Percentiles rank a stretch among this genome's conserved stretches.
These are phyloP conservation scores for Neoboletus subvelutipes DNA, from an alignment of 768 basidiomycete species.

Conservation along the genomic window DNA sequence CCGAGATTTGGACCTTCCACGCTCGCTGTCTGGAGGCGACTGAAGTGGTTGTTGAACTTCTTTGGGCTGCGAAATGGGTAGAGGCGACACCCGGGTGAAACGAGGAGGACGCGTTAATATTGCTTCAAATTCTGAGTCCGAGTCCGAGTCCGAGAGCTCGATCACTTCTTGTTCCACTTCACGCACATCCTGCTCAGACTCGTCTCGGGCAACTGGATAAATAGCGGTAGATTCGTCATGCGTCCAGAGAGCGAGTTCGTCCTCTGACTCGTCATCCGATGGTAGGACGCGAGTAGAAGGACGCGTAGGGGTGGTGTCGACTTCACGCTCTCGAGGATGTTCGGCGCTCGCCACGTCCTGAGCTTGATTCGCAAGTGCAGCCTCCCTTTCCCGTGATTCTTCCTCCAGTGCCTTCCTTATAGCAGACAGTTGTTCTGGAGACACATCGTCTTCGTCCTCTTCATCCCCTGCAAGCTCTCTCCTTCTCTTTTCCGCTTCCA, in stretches of 20 bases:
- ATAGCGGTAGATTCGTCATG: constrained; percentile 43
- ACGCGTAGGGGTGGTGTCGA: constrained; percentile 20
- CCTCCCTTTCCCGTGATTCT: constrained; percentile 8
- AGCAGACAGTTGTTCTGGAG: constrained; percentile 16
- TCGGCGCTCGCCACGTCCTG: constrained; percentile 7
- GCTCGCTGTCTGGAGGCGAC: constrained; percentile 15
- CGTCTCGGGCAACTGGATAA: constrained; percentile 25
- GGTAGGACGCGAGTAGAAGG: constrained; percentile 3
- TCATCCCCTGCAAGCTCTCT: constrained; percentile 40
- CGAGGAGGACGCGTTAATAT: constrained; percentile 27
- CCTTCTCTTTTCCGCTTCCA: constrained; percentile 59
- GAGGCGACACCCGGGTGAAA: constrained; percentile 7
- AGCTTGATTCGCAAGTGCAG: constrained; percentile 2
- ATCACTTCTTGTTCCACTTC: constrained; percentile 23
- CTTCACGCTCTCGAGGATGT: constrained; percentile 1
- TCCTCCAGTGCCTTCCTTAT: constrained; percentile 19
- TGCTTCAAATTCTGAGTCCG: constrained; percentile 31
- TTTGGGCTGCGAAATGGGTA: neutral
- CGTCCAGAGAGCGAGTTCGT: constrained; percentile 46
- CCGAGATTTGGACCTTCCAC: constrained; percentile 15
- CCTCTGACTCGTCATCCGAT: constrained; percentile 42
- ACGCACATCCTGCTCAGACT: constrained; percentile 14
- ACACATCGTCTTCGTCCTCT: constrained; percentile 27
- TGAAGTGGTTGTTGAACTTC: constrained; percentile 11
- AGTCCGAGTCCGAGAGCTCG: constrained; percentile 28